Evolutionary conservation across 2,329 filamentous ascomycete species (phyloP).

Genomic region (Teratosphaeria nubilosa): DNA sequence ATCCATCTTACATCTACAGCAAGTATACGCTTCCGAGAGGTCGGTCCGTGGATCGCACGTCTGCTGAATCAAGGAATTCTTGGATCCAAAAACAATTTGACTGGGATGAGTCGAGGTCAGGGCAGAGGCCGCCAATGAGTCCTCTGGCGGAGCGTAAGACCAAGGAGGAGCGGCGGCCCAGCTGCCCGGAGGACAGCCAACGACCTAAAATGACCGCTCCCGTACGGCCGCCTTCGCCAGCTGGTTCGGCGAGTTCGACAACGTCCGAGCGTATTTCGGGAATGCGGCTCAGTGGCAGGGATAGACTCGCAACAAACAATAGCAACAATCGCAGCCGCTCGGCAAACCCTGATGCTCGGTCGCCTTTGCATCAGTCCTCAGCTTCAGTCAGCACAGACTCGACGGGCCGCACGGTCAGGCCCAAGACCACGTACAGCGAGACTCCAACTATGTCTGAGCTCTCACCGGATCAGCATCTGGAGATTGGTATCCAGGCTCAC

Average conservation of each 20-base stretch:
- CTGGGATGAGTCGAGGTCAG: slow-evolving; percentile 42
- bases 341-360: slow-evolving; percentile 15
- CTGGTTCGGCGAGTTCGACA: slow-evolving; percentile 1
- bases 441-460: slow-evolving; percentile 55
- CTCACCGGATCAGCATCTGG: slow-evolving; percentile 77
- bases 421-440: slow-evolving; percentile 37
- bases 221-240: slow-evolving; percentile 3
- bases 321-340: slow-evolving; percentile 19
- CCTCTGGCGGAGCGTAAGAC: background rate
- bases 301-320: slow-evolving; percentile 6
- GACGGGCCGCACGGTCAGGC: slow-evolving; percentile 37
- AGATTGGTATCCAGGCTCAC: slow-evolving; percentile 82
- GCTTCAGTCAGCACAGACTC: slow-evolving; percentile 25
- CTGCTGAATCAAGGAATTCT: slow-evolving; percentile 47
- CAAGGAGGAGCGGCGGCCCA: background rate
- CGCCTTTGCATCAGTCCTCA: slow-evolving; percentile 19
- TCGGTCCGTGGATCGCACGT: slow-evolving; percentile 61
- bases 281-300: slow-evolving; percentile 2
- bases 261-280: slow-evolving; percentile 6
- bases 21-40: slow-evolving; percentile 77
- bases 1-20: slow-evolving; percentile 74
- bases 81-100: slow-evolving; percentile 42
- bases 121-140: background rate
- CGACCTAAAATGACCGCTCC: background rate
- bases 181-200: background rate